Percentiles rank a stretch among this genome's conserved stretches.
These are phyloP conservation scores for Zasmidium angulare DNA, from an alignment of 2,329 filamentous ascomycete genomes.

Conservation along the genomic window DNA sequence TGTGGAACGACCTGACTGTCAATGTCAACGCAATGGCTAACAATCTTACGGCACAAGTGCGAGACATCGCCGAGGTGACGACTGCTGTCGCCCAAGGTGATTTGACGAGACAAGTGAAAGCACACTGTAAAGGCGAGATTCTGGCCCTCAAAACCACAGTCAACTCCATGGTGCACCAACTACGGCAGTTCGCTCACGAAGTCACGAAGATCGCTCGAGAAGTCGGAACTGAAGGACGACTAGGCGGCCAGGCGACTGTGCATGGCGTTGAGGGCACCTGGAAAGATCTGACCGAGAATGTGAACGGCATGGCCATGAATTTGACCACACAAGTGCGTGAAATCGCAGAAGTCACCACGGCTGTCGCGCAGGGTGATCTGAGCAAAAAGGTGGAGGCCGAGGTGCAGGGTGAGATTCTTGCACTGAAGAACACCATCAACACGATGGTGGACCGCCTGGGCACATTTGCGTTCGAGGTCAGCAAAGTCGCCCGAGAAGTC, in stretches of 20 bases:
- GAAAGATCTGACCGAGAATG: conserved; percentile 56
- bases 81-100: conserved; percentile 54
- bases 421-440: conserved; percentile 81
- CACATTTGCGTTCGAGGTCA: conserved; percentile 65
- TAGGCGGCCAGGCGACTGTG: conserved; percentile 54
- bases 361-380: conserved; percentile 52
- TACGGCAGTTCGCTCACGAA: conserved; percentile 54
- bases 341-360: conserved; percentile 55
- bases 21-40: conserved; percentile 57
- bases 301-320: conserved; percentile 55
- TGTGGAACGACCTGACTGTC: conserved; percentile 65
- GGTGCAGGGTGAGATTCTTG: conserved; percentile 53
- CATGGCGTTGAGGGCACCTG: conserved; percentile 55
- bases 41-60: conserved; percentile 54
- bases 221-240: conserved; percentile 53
- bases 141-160: conserved; percentile 53
- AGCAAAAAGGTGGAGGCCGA: conserved; percentile 54
- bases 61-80: conserved; percentile 55
- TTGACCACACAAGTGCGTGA: conserved; percentile 53
- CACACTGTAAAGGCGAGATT: conserved; percentile 54
- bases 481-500: conserved; percentile 65
- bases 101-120: conserved; percentile 53
- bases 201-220: conserved; percentile 54
- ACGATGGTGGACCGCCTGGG: conserved; percentile 66
- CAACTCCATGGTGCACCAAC: conserved; percentile 55